These are phyloP conservation scores for Spinacia oleracea DNA, from an alignment of 179 eudicot species.

Conservation along the genomic window DNA sequence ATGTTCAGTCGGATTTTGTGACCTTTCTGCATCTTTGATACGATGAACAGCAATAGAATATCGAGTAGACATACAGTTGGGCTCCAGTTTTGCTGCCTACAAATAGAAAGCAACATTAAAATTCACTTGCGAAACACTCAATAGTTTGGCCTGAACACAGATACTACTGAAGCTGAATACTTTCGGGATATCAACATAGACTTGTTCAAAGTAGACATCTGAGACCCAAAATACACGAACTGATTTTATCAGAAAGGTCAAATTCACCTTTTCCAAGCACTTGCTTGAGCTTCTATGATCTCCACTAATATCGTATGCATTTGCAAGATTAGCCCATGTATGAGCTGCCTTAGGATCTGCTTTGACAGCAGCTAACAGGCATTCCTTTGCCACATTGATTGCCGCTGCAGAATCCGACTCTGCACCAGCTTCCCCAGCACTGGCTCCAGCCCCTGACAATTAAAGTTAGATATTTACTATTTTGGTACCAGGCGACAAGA, in stretches of 20 bases:
- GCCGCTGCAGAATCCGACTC: slow-evolving; percentile 54
- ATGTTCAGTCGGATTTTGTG: slow-evolving; percentile 81
- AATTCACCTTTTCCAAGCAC: slow-evolving; percentile 87
- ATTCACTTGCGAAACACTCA: not conserved
- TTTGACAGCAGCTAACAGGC: slow-evolving; percentile 76
- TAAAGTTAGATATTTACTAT: not conserved
- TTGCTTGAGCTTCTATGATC: slow-evolving; percentile 78
- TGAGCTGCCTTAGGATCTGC: slow-evolving; percentile 84
- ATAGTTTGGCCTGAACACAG: not conserved
- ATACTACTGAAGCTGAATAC: not conserved
- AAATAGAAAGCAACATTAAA: slow-evolving; percentile 11
- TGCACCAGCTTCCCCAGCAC: slow-evolving; percentile 56
- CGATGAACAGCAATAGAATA: slow-evolving; percentile 91
- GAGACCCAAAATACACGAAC: not conserved
- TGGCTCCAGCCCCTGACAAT: slow-evolving; percentile 82
- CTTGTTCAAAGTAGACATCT: not conserved
- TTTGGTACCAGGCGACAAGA: slow-evolving; percentile 8
- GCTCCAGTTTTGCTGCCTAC: slow-evolving; percentile 92
- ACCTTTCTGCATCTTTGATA: slow-evolving; percentile 86
- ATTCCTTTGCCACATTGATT: slow-evolving; percentile 79
- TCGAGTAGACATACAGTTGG: slow-evolving; percentile 88
- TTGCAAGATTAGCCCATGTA: slow-evolving; percentile 90
- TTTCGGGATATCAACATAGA: not conserved
- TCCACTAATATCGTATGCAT: slow-evolving; percentile 70
- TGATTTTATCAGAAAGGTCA: not conserved